A percentile compares a stretch with the other conserved stretches of the same genome.
These are phyloP conservation scores for Mycena alexandri DNA, from an alignment of 768 basidiomycete genomes.

Conservation along the genomic window DNA sequence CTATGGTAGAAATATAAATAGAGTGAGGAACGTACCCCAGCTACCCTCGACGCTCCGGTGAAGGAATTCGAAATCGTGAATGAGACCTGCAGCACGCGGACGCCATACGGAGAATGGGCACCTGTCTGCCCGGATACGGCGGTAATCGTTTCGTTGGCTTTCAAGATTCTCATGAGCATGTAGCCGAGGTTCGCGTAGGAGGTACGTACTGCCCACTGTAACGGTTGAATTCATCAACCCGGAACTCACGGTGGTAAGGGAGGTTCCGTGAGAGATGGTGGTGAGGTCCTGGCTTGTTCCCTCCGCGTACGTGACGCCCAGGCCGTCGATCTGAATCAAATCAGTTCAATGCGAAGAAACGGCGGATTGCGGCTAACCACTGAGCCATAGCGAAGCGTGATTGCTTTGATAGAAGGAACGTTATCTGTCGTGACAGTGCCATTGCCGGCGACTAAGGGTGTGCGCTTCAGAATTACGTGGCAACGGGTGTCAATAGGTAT, in stretches of 20 bases:
- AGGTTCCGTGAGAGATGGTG: slow-evolving; percentile 19
- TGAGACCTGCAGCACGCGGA: slow-evolving; percentile 13
- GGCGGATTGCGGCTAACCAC: slow-evolving; percentile 15
- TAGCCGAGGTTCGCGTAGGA: neutral
- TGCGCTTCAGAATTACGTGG: slow-evolving; percentile 4
- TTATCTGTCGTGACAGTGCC: slow-evolving; percentile 10
- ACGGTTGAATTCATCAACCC: slow-evolving; percentile 10
- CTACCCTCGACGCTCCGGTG: slow-evolving; percentile 17
- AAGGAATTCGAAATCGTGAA: slow-evolving; percentile 16
- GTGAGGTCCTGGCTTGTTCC: slow-evolving; percentile 7
- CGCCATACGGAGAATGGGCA: slow-evolving; percentile 3
- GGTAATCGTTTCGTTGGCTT: slow-evolving; percentile 18
- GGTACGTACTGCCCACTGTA: slow-evolving; percentile 8
- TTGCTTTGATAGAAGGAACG: slow-evolving; percentile 12
- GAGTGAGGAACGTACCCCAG: slow-evolving; percentile 13
- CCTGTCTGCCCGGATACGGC: slow-evolving; percentile 17
- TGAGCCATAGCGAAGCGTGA: slow-evolving; percentile 11
- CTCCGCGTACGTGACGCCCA: slow-evolving; percentile 12
- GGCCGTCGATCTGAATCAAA: slow-evolving; percentile 20
- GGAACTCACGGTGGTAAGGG: neutral
- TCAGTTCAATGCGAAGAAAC: neutral
- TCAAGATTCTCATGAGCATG: slow-evolving; percentile 3
- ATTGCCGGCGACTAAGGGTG: slow-evolving; percentile 14
- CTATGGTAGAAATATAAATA: slow-evolving; percentile 6
- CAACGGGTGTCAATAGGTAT: neutral